Evolutionary conservation across 2,329 filamentous ascomycete species (phyloP), one percentile per base, ranked within the genome.

Genomic region (Taxawa tesnikishii): DNA sequence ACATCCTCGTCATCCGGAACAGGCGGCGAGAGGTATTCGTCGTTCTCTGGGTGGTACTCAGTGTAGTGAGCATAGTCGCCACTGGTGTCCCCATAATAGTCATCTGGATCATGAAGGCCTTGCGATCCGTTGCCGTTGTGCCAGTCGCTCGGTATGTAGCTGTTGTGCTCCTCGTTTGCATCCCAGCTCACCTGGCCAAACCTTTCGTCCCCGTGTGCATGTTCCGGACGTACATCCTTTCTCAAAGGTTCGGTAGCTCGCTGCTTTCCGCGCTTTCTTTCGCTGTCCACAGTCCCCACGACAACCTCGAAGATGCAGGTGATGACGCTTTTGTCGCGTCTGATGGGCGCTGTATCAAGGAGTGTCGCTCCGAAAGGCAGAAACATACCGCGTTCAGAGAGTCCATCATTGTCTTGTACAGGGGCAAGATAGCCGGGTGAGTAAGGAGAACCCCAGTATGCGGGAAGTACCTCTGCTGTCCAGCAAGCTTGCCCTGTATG

Each of bases 271-370:
- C 67, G 66, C 36, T 60, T 50, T 42, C 70, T 57, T 38, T 70
- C 70, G 44, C 76, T 88, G 53, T 98, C 87, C 21, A 71, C 70
- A 0, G 85, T 94, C 2, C 90, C 90, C 13, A 96, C 76, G 2
- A 93, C 66, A 10, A 94, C 72, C 52, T 94, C 85, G 45, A 94
- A 88, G 0, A 79, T 68, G 33, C 85, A 82, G 1, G 78, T 79
- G 14, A 94, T 78, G n/a, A 96, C 84, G 6, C 83, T 84, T 50
- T 94, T 94, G 50, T 93, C 84, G 25, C 87, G 75, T 30, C 84
- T 71, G 15, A 96, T 73, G 28, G 79, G 74, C 42, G 90, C 79
- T 0, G 90, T 98, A 44, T 94, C 85, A 26, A 93, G 70, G 39
- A 94, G 83, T 38, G 77, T 78, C 5, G 76, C 38, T 2, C 48